phyloP scores from a whole-genome alignment of 208 protist species.

The Trypanosoma avium region DNA sequence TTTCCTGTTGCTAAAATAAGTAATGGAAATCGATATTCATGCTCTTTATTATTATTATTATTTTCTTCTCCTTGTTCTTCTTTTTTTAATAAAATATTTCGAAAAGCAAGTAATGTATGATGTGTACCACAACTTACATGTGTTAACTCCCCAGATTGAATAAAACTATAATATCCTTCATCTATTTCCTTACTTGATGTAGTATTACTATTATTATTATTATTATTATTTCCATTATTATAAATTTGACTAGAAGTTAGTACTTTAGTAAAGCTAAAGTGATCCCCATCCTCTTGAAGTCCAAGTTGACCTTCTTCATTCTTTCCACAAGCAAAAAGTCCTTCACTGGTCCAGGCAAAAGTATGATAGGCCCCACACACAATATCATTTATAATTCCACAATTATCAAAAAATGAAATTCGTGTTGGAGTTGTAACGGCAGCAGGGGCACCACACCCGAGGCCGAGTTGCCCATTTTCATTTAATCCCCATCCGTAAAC shows the following conservation, averaged over 20 bases:
- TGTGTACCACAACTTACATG: constrained; percentile 83
- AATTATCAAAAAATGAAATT: constrained; percentile 44
- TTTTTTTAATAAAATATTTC: constrained; percentile 32
- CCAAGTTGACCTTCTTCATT: constrained; percentile 88
- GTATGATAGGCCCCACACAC: constrained; percentile 47
- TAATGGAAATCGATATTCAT: constrained; percentile 34
- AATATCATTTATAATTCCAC: constrained; percentile 35
- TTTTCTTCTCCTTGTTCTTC: background rate
- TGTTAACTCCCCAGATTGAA: constrained; percentile 50
- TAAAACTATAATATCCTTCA: constrained; percentile 7
- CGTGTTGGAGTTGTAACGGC: constrained; percentile 26
- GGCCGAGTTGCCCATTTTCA: constrained; percentile 78
- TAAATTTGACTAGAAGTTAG: constrained; percentile 17
- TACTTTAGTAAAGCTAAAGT: constrained; percentile 31
- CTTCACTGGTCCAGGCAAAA: constrained; percentile 48
- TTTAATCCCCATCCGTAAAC: constrained; percentile 84
- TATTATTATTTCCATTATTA: background rate
- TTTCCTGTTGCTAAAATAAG: constrained; percentile 66
- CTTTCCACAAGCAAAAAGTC: constrained; percentile 66
- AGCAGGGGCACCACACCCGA: constrained; percentile 29
- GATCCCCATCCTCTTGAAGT: constrained; percentile 34
- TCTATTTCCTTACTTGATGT: background rate
- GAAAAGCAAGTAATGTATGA: constrained; percentile 76
- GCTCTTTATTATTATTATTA: background rate
- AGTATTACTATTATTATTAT: background rate